Evolutionary conservation across 176 grass and related monocot species (phyloP), one percentile per base, ranked within the genome.

Genomic region (Tuctoria greenei): DNA sequence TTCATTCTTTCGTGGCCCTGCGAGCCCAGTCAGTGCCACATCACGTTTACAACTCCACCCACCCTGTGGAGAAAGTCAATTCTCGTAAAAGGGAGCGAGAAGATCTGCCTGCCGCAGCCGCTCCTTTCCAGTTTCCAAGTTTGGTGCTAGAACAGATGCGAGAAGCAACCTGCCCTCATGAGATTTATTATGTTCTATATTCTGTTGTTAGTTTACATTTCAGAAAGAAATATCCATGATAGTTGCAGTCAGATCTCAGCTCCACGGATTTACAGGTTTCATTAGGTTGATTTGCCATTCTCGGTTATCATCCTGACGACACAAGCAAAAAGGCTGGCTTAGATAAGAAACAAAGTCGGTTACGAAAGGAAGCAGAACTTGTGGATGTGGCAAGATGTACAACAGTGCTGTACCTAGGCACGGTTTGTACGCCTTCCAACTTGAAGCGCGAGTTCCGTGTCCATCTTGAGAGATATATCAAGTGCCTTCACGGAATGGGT

Each of bases 401-500:
- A 77, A 26, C 36, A 71, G 17, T 56, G 58, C 23, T 20, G 43
- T 43, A 50, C 24, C 93, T 72, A 98, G 45, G 95, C 87, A 0
- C 95, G 95, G 25, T 94, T 98, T 35, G 95, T 99, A 7, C 95
- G 91, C 71, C 87, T 85, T 86, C 95, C 95, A 24, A 95, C 91
- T 83, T 99, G 87, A 79, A 95, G 91, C 24, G 95, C 91, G 7
- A 99, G 89, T 44, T 99, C 89, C 8, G 91, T 99, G 54, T 99
- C 95, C 77, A 92, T 90, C 88, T 99, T 99, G 0, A 99, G 82
- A 36, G 89, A 95, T 51, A 99, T 99, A 79, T 99, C 95, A 15
- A 99, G 85, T 26, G 95, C 95, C 82, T 92, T 99, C 39, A 99
- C 91, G n/a, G 95, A 99, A 66, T 95, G 95, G 0, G 95, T 99